Base-by-base conservation (phyloP, 2,329 filamentous ascomycete species). In the Aspergillus pseudonomiae region DNA sequence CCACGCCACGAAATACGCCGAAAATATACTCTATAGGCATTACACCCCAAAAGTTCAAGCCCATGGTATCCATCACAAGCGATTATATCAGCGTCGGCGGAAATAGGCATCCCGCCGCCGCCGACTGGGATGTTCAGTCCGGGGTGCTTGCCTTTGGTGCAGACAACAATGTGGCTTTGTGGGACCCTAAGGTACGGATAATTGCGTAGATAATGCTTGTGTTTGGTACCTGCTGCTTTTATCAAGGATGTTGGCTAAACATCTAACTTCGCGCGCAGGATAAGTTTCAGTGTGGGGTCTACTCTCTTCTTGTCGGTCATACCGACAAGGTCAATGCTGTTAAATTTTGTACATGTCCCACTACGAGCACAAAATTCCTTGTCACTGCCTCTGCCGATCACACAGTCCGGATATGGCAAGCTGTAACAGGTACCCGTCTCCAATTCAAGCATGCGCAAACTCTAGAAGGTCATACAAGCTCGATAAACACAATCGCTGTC, bases 111-210 rank as follows among this genome's bases (percentile, higher is more conserved):
- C 91, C 94, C 21, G 89, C 90, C 19, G 91, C 93, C 32, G 94
- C 94, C 32, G 94, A 98, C 80, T 99, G 95, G 95, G 88, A 91
- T 74, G 74, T 80, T 24, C 80, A 85, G 67, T 81, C 82, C 24
- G 91, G 91, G 11, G 76, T 93, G 52, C 83, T 99, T 60, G 95
- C 93, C 34, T 99, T 92, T 80, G 95, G 95, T 36, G 90, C 94
- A 10, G 92, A 96, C 78, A 89, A 89, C 70, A 95, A 95, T 79
- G 86, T 99, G 70, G 94, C 93, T 50, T 75, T 98, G 46, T 99
- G 95, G 95, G 84, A 88, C 74, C 93, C 93, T 61, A 78, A 85
- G 75, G 92, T 94, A 83, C 79, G 88, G 16, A 52, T 28, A 12
- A 6, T 62, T 9, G 5, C 41, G 14, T 4, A 30, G 28, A 10